phyloP scores from a whole-genome alignment of 176 grass and related monocot species.

The Eleusine indica region DNA sequence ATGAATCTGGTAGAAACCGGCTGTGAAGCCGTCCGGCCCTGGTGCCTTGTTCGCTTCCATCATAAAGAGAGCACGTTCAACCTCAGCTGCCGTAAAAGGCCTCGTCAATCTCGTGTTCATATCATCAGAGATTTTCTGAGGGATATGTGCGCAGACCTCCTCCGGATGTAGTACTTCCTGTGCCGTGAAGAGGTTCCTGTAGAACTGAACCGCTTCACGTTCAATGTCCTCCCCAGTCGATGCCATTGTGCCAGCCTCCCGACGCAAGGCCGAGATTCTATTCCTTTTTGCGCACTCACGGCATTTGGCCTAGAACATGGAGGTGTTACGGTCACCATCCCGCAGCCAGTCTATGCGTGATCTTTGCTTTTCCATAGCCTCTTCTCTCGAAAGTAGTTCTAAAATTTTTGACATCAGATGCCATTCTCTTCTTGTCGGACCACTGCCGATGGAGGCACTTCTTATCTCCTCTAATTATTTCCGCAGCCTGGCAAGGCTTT shows the following conservation, averaged over 20 bases:
- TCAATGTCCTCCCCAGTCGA: neutral
- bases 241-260: rapidly evolving
- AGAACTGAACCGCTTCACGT: rapidly evolving
- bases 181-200: rapidly evolving
- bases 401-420: neutral
- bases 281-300: neutral
- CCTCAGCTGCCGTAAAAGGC: neutral
- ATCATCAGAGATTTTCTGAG: neutral
- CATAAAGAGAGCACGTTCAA: neutral
- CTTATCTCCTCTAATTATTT: rapidly evolving
- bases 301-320: neutral
- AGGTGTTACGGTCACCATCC: neutral
- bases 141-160: neutral
- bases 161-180: neutral
- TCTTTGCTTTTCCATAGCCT: neutral
- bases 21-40: too few relatives aligned
- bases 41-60: too few relatives aligned
- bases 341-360: neutral
- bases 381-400: neutral
- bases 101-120: neutral
- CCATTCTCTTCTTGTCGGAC: rapidly evolving
- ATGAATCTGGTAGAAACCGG: too few relatives aligned
- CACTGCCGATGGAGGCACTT: neutral
- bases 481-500: rapidly evolving
- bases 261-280: neutral